Evolutionary conservation across 2,329 filamentous ascomycete species (phyloP).

Genomic region (Cladosporium sp.): DNA sequence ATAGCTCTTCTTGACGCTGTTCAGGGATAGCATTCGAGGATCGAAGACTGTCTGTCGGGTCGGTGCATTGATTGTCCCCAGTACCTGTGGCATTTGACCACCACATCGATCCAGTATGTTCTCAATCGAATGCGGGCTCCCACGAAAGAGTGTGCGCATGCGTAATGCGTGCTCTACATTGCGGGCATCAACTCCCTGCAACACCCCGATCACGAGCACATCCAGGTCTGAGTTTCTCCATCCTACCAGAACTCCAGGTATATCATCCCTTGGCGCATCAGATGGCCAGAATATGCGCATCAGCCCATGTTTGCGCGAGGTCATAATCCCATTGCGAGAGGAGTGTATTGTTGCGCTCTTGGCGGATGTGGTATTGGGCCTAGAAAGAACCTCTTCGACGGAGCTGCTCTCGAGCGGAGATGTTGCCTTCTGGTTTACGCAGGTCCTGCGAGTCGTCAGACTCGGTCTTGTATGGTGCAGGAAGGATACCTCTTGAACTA

Average conservation of each 20-base stretch:
- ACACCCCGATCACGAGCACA: slow-evolving; percentile 80
- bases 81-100: slow-evolving; percentile 74
- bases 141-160: slow-evolving; percentile 76
- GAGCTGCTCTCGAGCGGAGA: slow-evolving; percentile 93
- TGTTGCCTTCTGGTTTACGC: slow-evolving; percentile 68
- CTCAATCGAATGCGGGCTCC: slow-evolving; percentile 72
- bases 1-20: slow-evolving; percentile 45
- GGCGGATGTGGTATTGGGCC: background rate
- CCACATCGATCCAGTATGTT: slow-evolving; percentile 84
- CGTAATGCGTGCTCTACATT: slow-evolving; percentile 86
- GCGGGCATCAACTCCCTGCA: slow-evolving; percentile 84
- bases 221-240: slow-evolving; percentile 93
- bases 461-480: background rate
- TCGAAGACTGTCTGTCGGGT: slow-evolving; percentile 52
- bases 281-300: slow-evolving; percentile 99
- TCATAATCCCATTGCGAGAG: slow-evolving; percentile 56
- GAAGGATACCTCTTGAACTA: slow-evolving; percentile 36
- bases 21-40: slow-evolving; percentile 64
- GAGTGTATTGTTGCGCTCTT: background rate
- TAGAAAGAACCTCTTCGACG: slow-evolving; percentile 92
- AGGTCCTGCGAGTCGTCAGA: slow-evolving; percentile 63
- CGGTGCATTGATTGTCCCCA: slow-evolving; percentile 72
- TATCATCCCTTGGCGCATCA: slow-evolving; percentile 65
- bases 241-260: slow-evolving; percentile 83
- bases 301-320: slow-evolving; percentile 67